Evolutionary conservation across 495 filamentous ascomycete species (phyloP).

Genomic region (Lasiosphaeria miniovina): DNA sequence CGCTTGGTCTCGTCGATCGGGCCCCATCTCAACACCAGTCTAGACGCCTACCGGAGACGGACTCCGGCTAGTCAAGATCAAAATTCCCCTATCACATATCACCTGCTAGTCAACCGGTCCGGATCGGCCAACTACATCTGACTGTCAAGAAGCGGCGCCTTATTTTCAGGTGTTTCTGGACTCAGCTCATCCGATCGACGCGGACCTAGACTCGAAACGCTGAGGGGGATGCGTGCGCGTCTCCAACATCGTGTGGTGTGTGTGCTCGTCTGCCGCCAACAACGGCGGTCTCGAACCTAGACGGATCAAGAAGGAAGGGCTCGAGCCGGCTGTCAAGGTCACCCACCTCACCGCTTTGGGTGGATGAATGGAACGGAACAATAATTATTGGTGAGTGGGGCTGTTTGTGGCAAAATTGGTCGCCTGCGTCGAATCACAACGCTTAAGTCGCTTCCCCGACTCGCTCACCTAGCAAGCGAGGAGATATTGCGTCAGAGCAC

Average conservation of each 20-base stretch:
- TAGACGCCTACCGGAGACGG: too few species aligned
- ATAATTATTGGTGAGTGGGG: constrained; percentile 20
- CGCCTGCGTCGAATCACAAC: constrained; percentile 23
- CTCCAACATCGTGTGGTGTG: background rate
- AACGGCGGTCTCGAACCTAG: constrained; percentile 14
- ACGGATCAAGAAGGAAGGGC: background rate
- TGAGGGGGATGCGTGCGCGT: background rate
- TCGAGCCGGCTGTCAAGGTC: constrained; percentile 1
- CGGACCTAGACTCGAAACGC: background rate
- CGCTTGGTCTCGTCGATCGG: background rate
- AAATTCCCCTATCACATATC: too few species aligned
- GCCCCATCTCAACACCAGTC: too few species aligned
- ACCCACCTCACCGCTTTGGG: constrained; percentile 18
- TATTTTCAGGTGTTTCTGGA: background rate
- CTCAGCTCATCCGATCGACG: background rate
- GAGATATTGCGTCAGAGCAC: constrained; percentile 22
- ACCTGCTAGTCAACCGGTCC: too few species aligned
- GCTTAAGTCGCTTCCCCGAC: constrained; percentile 8
- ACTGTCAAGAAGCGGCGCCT: background rate
- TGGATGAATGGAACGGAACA: constrained; percentile 10
- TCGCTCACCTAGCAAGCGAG: constrained; percentile 7
- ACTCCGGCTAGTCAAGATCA: too few species aligned
- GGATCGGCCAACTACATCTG: too few species aligned
- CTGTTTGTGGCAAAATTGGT: constrained; percentile 23
- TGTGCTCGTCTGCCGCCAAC: constrained; percentile 5